Conservation (phyloP, 352 stramenopile genomes). For the Plasmopara halstedii region DNA sequence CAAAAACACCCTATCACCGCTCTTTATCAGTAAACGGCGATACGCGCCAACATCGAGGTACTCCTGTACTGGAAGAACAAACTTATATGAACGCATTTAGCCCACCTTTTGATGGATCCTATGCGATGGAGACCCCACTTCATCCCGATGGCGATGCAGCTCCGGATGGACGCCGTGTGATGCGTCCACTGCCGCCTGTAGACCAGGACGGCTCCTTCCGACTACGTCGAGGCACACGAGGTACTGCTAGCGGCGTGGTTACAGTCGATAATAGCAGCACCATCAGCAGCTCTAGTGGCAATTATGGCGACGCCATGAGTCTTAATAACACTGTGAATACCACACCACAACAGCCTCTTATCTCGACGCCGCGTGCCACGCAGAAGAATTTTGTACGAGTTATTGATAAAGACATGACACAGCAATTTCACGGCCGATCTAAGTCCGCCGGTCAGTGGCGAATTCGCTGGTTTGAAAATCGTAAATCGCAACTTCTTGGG, state of each 20-base stretch:
- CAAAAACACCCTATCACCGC: conserved; percentile 21
- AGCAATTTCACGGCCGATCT: conserved; percentile 73
- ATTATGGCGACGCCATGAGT: conserved; percentile 26
- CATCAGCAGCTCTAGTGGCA: conserved; percentile 37
- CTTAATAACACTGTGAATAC: conserved; percentile 34
- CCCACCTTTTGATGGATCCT: conserved; percentile 43
- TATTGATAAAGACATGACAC: conserved; percentile 87
- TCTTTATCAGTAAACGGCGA: conserved; percentile 26
- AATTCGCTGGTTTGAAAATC: conserved; percentile 86
- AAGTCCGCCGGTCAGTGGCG: conserved; percentile 60
- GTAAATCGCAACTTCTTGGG: conserved; percentile 80
- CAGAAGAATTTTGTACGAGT: conserved; percentile 81
- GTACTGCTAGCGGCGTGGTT: conserved; percentile 27
- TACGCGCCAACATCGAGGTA: conserved; percentile 44
- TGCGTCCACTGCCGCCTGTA: conserved; percentile 27
- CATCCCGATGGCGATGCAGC: conserved; percentile 20
- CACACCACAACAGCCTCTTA: conserved; percentile 55
- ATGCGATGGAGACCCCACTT: conserved; percentile 61
- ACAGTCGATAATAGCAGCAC: conserved; percentile 40
- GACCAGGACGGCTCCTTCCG: conserved; percentile 30
- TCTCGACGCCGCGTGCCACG: conserved; percentile 43
- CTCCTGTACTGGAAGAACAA: conserved; percentile 66
- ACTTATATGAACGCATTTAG: conserved; percentile 50
- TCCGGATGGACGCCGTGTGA: conserved; percentile 25
- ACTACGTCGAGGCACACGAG: conserved; percentile 15